Base-by-base conservation (phyloP, 2,329 filamentous ascomycete genomes). In the Alternaria sp. region DNA sequence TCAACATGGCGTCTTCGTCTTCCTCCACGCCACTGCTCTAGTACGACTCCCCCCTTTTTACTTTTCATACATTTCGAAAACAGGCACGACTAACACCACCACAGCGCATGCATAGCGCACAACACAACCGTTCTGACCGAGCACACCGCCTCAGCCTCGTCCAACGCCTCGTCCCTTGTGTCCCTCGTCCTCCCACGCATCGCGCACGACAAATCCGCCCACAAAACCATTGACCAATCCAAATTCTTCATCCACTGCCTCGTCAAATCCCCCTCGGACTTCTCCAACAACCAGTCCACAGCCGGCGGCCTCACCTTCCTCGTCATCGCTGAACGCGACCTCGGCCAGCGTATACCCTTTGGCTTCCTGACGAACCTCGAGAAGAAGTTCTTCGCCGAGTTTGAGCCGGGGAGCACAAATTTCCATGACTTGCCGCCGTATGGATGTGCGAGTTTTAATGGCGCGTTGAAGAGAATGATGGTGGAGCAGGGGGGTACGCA, bases 171-270 rank as follows among this genome's bases (percentile, higher is more conserved):
- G 4, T 93, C 90, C 11, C 90, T 98, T 70, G 92, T 94, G 67
- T 95, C 93, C 42, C 84, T 97, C 70, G 93, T 99, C 81, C 92
- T 99, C 42, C 95, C 96, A 58, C 97, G 97, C 79, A 96, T 99
- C 83, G 84, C 85, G 55, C 95, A 99, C 81, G 80, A 83, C 64
- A 82, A 85, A 29, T 84, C 93, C 1, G 88, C 96, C 74, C 97
- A 97, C 80, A 87, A 96, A 66, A 98, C 94, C 54, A 97, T 96
- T 82, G 96, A 92, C 39, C 93, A 97, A 79, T 91, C 93, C 80
- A 84, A 89, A 60, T 89, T 96, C 78, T 92, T 95, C 83, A 95
- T 98, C 78, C 94, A 99, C 84, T 97, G 96, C 83, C 90, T 98
- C 74, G 87, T 93, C 72, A 91, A 95, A 74, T 88, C 92, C 0